These are phyloP conservation scores for Apophysomyces trapeziformis DNA, from an alignment of 371 early-diverging fungal genomes.

Conservation along the genomic window DNA sequence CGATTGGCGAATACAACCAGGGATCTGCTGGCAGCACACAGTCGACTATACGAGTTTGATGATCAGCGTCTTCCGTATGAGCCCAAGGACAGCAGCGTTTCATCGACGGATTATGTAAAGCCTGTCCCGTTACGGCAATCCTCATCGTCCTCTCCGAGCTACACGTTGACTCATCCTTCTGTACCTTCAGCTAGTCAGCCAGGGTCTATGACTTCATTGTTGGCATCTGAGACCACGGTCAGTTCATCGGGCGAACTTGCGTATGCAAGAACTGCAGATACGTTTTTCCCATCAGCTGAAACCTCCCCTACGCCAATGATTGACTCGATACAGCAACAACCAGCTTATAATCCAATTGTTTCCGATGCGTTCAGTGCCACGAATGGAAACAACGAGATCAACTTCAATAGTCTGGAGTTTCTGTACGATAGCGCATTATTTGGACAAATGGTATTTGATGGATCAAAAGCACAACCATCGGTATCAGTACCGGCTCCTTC, in stretches of 20 bases:
- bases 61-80: conserved; percentile 2
- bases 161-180: conserved; percentile 13
- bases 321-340: conserved; percentile 12
- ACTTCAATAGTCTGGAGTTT: conserved; percentile 49
- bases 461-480: conserved; percentile 13
- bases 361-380: background rate
- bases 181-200: background rate
- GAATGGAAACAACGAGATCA: conserved; percentile 23
- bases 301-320: background rate
- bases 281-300: background rate
- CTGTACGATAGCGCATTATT: conserved; percentile 46
- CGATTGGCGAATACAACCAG: conserved; percentile 41
- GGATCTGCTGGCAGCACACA: conserved; percentile 44
- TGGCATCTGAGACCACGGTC: conserved; percentile 5
- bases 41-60: conserved; percentile 39
- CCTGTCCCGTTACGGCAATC: background rate
- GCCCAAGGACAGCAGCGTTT: background rate
- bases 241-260: background rate
- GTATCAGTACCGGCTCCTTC: background rate
- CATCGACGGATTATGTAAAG: conserved; percentile 9
- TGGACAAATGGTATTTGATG: conserved; percentile 56
- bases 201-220: background rate
- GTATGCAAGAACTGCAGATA: background rate
- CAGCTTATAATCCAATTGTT: background rate
- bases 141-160: background rate